phyloP scores from a whole-genome alignment of 1,284 basidiomycete genomes.

The Cerioporus squamosus region DNA sequence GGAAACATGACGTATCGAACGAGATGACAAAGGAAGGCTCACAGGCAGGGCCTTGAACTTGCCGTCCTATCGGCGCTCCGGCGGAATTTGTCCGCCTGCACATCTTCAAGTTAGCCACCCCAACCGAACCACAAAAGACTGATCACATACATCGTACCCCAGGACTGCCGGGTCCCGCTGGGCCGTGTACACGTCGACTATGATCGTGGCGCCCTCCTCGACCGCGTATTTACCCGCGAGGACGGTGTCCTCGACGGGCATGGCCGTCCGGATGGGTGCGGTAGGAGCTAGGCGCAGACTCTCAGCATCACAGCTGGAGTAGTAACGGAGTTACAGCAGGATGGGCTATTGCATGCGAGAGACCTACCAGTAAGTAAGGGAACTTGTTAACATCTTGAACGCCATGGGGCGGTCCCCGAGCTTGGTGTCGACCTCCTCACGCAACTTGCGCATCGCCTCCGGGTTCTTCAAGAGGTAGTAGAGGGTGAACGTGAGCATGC shows the following conservation, averaged over 20 bases:
- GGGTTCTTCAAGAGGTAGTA: conserved; percentile 54
- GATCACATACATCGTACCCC: conserved; percentile 48
- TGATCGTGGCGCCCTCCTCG: conserved; percentile 37
- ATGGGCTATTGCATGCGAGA: not conserved
- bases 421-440: conserved; percentile 49
- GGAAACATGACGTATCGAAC: not conserved
- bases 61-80: conserved; percentile 54
- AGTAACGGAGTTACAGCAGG: too few species aligned
- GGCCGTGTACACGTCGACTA: conserved; percentile 38
- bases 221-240: conserved; percentile 44
- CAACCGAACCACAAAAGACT: not conserved
- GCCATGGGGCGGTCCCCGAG: conserved; percentile 41
- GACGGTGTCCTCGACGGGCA: conserved; percentile 41
- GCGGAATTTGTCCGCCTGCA: conserved; percentile 42
- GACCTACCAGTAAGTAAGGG: conserved; percentile 45
- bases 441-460: conserved; percentile 44
- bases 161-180: conserved; percentile 51
- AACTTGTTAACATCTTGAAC: conserved; percentile 46
- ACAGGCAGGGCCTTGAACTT: conserved; percentile 48
- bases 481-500: conserved; percentile 42
- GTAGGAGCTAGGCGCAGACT: conserved; percentile 48
- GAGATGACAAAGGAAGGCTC: not conserved
- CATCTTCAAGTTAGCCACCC: not conserved
- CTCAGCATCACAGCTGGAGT: conserved; percentile 47
- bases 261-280: conserved; percentile 39